Conservation (phyloP, 257 asterid species). For the Anisodus acutangulus region DNA sequence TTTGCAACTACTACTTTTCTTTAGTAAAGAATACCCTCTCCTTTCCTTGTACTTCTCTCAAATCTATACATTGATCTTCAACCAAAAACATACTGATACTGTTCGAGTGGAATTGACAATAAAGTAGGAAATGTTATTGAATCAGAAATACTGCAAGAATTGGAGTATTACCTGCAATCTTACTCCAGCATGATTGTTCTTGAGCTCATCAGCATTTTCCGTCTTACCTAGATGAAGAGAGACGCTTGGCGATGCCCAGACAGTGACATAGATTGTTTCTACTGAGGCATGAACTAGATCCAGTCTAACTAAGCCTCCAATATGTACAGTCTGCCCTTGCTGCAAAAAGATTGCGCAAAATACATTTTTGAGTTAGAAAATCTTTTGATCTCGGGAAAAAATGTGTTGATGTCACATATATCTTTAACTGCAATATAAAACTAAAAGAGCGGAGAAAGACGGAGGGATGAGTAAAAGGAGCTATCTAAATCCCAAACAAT, state of each 20-base stretch:
- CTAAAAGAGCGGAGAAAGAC: neutral
- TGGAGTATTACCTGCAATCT: conserved; percentile 77
- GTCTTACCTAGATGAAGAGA: conserved; percentile 87
- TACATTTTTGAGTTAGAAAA: neutral
- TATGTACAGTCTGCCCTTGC: conserved; percentile 87
- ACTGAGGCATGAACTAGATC: conserved; percentile 82
- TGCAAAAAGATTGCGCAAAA: conserved; percentile 43
- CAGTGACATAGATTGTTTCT: conserved; percentile 77
- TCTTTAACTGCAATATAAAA: neutral
- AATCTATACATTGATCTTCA: neutral
- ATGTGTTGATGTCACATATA: neutral
- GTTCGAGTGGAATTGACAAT: neutral
- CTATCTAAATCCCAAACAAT: conserved; percentile 12
- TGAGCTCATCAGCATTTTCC: conserved; percentile 83
- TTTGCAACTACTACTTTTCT: neutral
- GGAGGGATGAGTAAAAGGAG: neutral
- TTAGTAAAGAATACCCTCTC: neutral
- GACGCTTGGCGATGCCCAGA: conserved; percentile 76
- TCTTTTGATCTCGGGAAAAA: neutral
- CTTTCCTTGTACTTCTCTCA: conserved; percentile 10
- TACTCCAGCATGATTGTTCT: conserved; percentile 76
- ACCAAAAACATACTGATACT: neutral
- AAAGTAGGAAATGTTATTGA: neutral
- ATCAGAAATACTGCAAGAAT: neutral
- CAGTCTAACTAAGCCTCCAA: conserved; percentile 77